Evolutionary conservation across 768 basidiomycete genomes (phyloP).

Genomic region (Trametes sanguinea): DNA sequence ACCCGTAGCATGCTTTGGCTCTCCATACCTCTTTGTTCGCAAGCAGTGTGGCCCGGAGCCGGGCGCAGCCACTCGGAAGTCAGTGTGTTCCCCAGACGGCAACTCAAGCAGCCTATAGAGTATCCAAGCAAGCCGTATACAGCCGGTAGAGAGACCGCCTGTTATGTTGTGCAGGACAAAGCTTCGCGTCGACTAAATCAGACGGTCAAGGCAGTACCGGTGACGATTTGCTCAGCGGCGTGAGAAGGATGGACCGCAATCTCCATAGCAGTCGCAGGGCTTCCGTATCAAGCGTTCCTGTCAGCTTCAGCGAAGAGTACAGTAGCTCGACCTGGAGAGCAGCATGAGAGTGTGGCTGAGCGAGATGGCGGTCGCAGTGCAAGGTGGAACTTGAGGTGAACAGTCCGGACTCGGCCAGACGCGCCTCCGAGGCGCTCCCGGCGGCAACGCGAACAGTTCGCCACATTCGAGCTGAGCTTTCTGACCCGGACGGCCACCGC

Average conservation of each 20-base stretch:
- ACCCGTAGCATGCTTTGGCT: slow-evolving; percentile 2
- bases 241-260: neutral
- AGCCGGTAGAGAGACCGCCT: slow-evolving; percentile 9
- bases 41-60: slow-evolving; percentile 9
- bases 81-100: neutral
- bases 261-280: slow-evolving; percentile 11
- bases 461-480: neutral
- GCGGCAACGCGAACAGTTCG: slow-evolving; percentile 1
- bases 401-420: neutral
- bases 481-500: neutral
- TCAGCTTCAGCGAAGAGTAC: neutral
- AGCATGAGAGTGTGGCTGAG: neutral
- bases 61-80: slow-evolving; percentile 14
- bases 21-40: slow-evolving; percentile 9
- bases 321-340: neutral
- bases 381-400: neutral
- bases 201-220: slow-evolving; percentile 9
- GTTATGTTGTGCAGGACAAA: slow-evolving; percentile 5
- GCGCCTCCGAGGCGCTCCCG: neutral
- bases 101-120: slow-evolving; percentile 1
- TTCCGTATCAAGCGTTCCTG: neutral
- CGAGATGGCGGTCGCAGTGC: slow-evolving; percentile 13
- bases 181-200: slow-evolving; percentile 9
- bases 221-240: slow-evolving; percentile 11
- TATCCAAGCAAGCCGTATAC: slow-evolving; percentile 1